These are phyloP conservation scores for Coprinellus micaceus DNA, from an alignment of 768 basidiomycete species.

Conservation along the genomic window DNA sequence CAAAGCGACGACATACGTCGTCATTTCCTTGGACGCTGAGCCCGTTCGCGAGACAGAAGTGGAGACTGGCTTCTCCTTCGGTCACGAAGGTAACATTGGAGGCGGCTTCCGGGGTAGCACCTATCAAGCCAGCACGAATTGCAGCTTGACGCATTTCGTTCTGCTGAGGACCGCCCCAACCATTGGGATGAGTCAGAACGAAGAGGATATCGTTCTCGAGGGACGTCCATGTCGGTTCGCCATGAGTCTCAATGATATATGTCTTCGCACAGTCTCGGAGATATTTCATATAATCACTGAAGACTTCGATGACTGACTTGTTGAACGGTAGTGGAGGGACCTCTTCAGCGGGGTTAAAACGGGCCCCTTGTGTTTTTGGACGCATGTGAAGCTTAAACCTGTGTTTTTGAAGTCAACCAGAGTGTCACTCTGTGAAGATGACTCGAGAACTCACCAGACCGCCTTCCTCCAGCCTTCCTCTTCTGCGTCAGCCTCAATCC, in stretches of 20 bases:
- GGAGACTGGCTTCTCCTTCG: slow-evolving; percentile 57
- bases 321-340: slow-evolving; percentile 39
- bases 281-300: slow-evolving; percentile 48
- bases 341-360: not conserved
- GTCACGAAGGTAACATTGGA: slow-evolving; percentile 49
- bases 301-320: slow-evolving; percentile 37
- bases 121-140: slow-evolving; percentile 45
- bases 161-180: slow-evolving; percentile 59
- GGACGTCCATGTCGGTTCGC: slow-evolving; percentile 40
- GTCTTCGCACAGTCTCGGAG: slow-evolving; percentile 38
- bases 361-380: slow-evolving; percentile 15
- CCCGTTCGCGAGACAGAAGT: slow-evolving; percentile 49
- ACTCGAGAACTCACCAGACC: slow-evolving; percentile 18
- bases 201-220: slow-evolving; percentile 40
- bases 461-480: slow-evolving; percentile 12
- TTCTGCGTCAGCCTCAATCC: slow-evolving; percentile 7
- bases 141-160: slow-evolving; percentile 50
- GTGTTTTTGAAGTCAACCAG: not conserved
- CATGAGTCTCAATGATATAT: slow-evolving; percentile 48
- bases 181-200: slow-evolving; percentile 58
- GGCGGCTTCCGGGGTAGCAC: slow-evolving; percentile 30
- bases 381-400: slow-evolving; percentile 31
- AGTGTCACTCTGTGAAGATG: not conserved
- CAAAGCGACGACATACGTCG: slow-evolving; percentile 14
- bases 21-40: slow-evolving; percentile 32